These are phyloP conservation scores for Ordospora pajunii DNA, from an alignment of 371 early-diverging fungal genomes.

Conservation along the genomic window DNA sequence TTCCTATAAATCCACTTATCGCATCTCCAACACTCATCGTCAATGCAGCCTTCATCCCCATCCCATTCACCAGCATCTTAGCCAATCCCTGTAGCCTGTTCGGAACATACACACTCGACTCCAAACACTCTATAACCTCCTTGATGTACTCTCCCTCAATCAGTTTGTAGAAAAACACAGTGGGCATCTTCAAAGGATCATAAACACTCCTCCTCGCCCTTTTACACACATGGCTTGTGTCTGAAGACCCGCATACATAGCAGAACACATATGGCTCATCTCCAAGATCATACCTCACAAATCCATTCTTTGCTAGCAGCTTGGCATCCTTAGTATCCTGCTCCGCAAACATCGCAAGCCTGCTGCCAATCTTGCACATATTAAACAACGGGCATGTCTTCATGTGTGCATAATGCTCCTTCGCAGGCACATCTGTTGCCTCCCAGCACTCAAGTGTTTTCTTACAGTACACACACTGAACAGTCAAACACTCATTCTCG, in stretches of 20 bases:
- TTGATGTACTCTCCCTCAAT: conserved; percentile 12
- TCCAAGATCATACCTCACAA: conserved; percentile 26
- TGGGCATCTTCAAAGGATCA: not conserved
- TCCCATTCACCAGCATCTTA: not conserved
- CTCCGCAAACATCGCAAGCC: not conserved
- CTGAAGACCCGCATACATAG: conserved; percentile 28
- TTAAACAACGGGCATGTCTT: conserved; percentile 40
- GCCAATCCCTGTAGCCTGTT: not conserved
- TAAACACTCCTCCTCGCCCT: not conserved
- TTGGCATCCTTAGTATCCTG: not conserved
- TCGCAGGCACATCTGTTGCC: conserved; percentile 29
- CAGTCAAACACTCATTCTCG: not conserved
- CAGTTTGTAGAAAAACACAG: conserved; percentile 23
- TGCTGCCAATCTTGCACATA: not conserved
- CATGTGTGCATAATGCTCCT: conserved; percentile 48
- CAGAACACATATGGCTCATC: conserved; percentile 20
- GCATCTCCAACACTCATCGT: not conserved
- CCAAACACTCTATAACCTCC: not conserved
- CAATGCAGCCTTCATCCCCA: not conserved
- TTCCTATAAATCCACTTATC: not conserved
- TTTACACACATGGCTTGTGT: conserved; percentile 2
- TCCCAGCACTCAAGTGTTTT: conserved; percentile 55
- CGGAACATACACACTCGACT: not conserved
- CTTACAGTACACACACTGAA: conserved; percentile 46
- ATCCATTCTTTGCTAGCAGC: not conserved